Evolutionary conservation across 2,329 filamentous ascomycete species (phyloP), one percentile per base, ranked within the genome.

Genomic region (Diplodia sapinea): DNA sequence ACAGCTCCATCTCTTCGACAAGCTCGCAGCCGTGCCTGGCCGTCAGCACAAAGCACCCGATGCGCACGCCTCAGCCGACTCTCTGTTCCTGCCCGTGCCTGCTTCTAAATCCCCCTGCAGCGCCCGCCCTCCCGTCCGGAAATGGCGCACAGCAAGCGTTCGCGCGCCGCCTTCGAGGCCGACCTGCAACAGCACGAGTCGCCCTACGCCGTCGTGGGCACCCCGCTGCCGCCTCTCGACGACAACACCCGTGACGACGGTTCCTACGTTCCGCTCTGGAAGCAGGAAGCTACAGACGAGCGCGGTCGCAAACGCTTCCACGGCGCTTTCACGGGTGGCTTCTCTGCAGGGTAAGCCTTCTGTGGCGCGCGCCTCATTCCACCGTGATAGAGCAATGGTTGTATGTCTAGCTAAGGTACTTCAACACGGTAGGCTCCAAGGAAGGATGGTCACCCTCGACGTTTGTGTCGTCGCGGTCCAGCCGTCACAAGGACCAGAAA

Each of bases 351-450:
- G 90, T 94, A 87, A 83, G 88, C 79, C 15, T n/a, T 55, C 55
- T 31, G 26, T 54, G 11, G 29, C 38, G 23, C 31, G 13, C 49
- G 38, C 33, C 33, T 62, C 23, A n/a, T 51, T 55, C 52, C 62
- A 47, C 20, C 26, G 13, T 51, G 36, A 43, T 49, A 40, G 51
- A 55, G 26, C 55, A 29, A 47, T 56, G 36, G 57, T 50, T 36
- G 33, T 50, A 40, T 38, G 26, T 70, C 69, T 66, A 69, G 69
- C 40, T 43, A 23, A 68, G 66, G 38, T 97, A 98, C 81, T 98
- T 95, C 82, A 99, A 99, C 78, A 97, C 94, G 5, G 95, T 98
- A 72, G 95, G 95, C 65, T 97, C 94, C 67, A 98, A 98, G 79
- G 94, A 99, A 84, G 95, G 95, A 82, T 99, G 94, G 94, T 90